Conservation (phyloP, 1,139 yeast genomes). For the Diutina ranongensis region DNA sequence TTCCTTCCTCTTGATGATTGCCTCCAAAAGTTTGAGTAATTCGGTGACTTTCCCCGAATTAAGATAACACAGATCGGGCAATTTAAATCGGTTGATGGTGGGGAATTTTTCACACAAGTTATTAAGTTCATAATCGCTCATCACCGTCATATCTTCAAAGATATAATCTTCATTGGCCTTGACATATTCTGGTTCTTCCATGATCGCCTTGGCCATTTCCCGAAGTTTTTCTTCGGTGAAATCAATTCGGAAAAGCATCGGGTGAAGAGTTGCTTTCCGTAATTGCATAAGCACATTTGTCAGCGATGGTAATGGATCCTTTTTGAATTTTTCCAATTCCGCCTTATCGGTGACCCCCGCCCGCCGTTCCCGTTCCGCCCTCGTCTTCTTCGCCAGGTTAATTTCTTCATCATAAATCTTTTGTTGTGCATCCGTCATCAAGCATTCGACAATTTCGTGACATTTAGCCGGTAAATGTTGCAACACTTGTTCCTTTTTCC, state of each 20-base stretch:
- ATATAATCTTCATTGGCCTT: constrained; percentile 69
- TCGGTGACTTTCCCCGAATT: constrained; percentile 67
- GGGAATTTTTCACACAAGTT: constrained; percentile 66
- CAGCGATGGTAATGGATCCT: constrained; percentile 27
- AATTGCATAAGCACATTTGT: constrained; percentile 56
- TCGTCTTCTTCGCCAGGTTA: constrained; percentile 31
- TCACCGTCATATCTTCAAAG: constrained; percentile 89
- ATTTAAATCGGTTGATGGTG: constrained; percentile 41
- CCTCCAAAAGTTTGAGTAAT: constrained; percentile 46
- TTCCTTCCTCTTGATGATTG: constrained; percentile 47
- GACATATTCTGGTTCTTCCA: constrained; percentile 68
- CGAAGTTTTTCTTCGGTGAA: constrained; percentile 44
- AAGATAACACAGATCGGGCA: constrained; percentile 50
- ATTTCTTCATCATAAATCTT: constrained; percentile 51
- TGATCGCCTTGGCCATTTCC: constrained; percentile 65
- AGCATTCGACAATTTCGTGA: constrained; percentile 55
- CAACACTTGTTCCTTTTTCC: constrained; percentile 86
- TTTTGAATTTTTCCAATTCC: constrained; percentile 21
- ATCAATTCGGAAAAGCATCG: constrained; percentile 50
- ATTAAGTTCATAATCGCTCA: constrained; percentile 86
- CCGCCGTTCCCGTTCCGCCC: constrained; percentile 39
- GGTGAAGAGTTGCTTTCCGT: constrained; percentile 69
- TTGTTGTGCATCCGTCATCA: constrained; percentile 45
- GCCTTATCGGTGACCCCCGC: constrained; percentile 28
- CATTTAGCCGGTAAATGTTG: constrained; percentile 75